Conservation (phyloP, 306 rosid species). For the Cicer yamashitae region DNA sequence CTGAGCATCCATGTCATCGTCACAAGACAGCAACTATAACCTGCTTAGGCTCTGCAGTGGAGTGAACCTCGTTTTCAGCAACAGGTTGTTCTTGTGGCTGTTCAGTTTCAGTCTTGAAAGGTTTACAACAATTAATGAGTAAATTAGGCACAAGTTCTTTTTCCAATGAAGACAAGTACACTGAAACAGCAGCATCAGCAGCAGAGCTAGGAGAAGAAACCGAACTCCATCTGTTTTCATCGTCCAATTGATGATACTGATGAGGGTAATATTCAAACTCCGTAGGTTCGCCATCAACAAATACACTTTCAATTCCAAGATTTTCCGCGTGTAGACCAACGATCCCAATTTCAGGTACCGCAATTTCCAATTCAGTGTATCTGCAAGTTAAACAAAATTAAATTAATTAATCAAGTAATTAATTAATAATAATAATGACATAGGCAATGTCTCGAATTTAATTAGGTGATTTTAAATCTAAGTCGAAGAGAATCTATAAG, state of each 20-base stretch:
- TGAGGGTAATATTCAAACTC: constrained; percentile 87
- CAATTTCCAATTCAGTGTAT: constrained; percentile 85
- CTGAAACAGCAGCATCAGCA: constrained; percentile 76
- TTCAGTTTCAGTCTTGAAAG: constrained; percentile 64
- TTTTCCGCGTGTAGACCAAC: constrained; percentile 95
- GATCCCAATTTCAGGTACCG: constrained; percentile 91
- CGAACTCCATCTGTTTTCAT: constrained; percentile 63
- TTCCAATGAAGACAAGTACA: constrained; percentile 71
- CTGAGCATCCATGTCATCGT: background rate
- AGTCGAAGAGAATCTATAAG: background rate
- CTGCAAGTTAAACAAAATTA: constrained; percentile 45
- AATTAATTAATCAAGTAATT: background rate
- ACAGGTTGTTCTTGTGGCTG: constrained; percentile 61
- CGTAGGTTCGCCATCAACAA: constrained; percentile 88
- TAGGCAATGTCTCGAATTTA: background rate
- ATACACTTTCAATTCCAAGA: constrained; percentile 77
- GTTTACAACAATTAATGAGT: constrained; percentile 87
- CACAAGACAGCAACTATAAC: constrained; percentile 53
- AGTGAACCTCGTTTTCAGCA: constrained; percentile 68
- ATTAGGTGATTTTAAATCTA: background rate
- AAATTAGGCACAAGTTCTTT: constrained; percentile 81
- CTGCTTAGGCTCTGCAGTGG: constrained; percentile 78
- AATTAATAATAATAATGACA: background rate
- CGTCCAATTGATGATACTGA: constrained; percentile 55
- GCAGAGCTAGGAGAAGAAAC: constrained; percentile 73